Conservation (phyloP, 768 basidiomycete species). For the Lactarius hengduanensis region DNA sequence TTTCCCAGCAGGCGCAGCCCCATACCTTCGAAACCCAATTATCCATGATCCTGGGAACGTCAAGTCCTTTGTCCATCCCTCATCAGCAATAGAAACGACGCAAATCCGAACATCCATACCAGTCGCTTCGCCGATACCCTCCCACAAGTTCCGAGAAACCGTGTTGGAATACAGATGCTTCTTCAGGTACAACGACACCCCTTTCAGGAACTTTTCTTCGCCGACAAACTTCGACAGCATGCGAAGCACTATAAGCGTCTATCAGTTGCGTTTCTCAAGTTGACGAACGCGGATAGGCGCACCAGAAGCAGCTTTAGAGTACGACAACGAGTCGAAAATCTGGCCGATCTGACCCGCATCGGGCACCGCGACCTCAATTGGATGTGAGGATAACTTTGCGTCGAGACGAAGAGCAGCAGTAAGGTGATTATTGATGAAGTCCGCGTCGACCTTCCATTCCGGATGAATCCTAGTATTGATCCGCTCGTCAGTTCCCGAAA, state of each 20-base stretch:
- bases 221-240: constrained; percentile 91
- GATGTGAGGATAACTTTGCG: constrained; percentile 83
- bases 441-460: constrained; percentile 81
- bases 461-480: constrained; percentile 60
- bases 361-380: constrained; percentile 88
- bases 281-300: constrained; percentile 24
- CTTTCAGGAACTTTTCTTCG: constrained; percentile 82
- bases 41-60: constrained; percentile 81
- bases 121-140: constrained; percentile 75
- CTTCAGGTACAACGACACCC: constrained; percentile 91
- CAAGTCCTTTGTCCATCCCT: constrained; percentile 43
- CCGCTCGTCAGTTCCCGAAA: not conserved
- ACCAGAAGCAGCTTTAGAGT: constrained; percentile 83
- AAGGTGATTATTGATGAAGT: constrained; percentile 78
- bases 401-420: constrained; percentile 79
- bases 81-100: not conserved
- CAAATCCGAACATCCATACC: constrained; percentile 36
- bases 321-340: constrained; percentile 89
- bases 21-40: constrained; percentile 84
- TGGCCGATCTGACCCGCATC: constrained; percentile 74
- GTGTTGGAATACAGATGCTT: constrained; percentile 83
- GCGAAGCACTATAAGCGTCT: constrained; percentile 61
- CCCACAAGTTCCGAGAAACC: constrained; percentile 83
- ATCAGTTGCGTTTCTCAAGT: not conserved
- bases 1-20: not conserved